Evolutionary conservation across 176 grass and related monocot species (phyloP), one percentile per base, ranked within the genome.

Genomic region (Oryza meridionalis): DNA sequence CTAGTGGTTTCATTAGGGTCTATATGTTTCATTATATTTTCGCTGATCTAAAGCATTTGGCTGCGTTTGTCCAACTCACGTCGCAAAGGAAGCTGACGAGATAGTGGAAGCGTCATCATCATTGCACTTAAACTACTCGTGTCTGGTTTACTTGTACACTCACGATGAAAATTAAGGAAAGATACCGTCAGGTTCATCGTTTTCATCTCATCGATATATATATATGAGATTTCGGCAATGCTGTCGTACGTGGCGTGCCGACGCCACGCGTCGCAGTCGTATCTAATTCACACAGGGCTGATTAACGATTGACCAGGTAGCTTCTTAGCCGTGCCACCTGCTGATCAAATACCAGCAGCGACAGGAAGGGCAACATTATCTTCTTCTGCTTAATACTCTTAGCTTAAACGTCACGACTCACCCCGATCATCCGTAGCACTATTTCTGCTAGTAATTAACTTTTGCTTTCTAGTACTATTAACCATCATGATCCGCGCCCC

Each of bases 241-340:
- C 65, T 17, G 65, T 7, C n/a, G 47, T 6, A 13, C n/a, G 47
- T 6, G 25, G 75, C 10, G 42, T 33, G 51, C 55, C 15, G 11
- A 12, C 69, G n/a, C 4, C 69, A 16, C 22, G 74, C 12, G 50
- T 78, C 49, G 33, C 65, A 19, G 44, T 46, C 65, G 3, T 31
- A 19, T 21, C 38, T 45, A 65, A 49, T 11, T 43, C 51, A 29
- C 63, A 9, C 9, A 3, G 5, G 2, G n/a, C 27, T 80, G 31
- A 73, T 86, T 65, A 51, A 38, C 67, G 67, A 50, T 63, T 79
- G 76, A 72, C 76, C 68, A 11, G 26, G 58, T 65, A 73, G 46
- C 26, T 63, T 1, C 19, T 21, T 24, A 12, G n/a, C 37, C 1
- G 6, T 21, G 55, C 33, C 33, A 35, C 24, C 68, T 2, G 66